Percentiles rank a stretch among this genome's conserved stretches.
phyloP scores from a whole-genome alignment of 345 rosid genomes.

The Lumnitzera racemosa region DNA sequence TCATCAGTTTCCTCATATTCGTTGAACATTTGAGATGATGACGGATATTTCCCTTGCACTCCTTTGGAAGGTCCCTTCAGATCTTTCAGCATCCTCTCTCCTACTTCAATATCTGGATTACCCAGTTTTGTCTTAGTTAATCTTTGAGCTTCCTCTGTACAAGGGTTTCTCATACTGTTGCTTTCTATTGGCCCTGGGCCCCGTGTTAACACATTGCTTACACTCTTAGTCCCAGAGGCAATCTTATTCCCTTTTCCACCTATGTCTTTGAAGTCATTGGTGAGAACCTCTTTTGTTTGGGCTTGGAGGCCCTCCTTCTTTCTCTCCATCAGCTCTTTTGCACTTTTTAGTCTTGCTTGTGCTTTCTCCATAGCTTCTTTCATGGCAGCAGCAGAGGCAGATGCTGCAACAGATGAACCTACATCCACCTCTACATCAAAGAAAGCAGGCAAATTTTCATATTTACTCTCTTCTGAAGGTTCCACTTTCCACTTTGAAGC shows the following conservation, averaged over 20 bases:
- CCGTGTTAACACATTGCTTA: slow-evolving; percentile 13
- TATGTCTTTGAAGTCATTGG: slow-evolving; percentile 23
- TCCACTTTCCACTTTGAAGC: slow-evolving; percentile 27
- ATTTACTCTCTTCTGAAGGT: slow-evolving; percentile 32
- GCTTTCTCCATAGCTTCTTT: slow-evolving; percentile 79
- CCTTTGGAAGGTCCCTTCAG: slow-evolving; percentile 13
- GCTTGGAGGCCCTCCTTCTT: slow-evolving; percentile 41
- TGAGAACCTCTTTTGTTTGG: slow-evolving; percentile 23
- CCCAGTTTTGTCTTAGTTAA: slow-evolving; percentile 11
- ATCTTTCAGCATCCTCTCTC: background rate
- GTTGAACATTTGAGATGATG: slow-evolving; percentile 31
- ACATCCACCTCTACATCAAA: slow-evolving; percentile 95
- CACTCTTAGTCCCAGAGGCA: slow-evolving; percentile 6
- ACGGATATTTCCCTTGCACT: slow-evolving; percentile 30
- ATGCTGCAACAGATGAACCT: slow-evolving; percentile 64
- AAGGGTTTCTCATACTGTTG: slow-evolving; percentile 14
- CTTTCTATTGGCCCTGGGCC: slow-evolving; percentile 18
- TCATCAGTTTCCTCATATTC: slow-evolving; percentile 44
- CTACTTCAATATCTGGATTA: background rate
- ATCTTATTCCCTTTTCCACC: slow-evolving; percentile 22
- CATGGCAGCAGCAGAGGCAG: slow-evolving; percentile 61
- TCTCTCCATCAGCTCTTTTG: slow-evolving; percentile 63
- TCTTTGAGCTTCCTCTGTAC: slow-evolving; percentile 22
- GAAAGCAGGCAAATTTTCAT: slow-evolving; percentile 53
- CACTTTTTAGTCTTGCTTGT: slow-evolving; percentile 60